Conservation (phyloP, 1,284 basidiomycete genomes). For the Ustilago vetiveriae region DNA sequence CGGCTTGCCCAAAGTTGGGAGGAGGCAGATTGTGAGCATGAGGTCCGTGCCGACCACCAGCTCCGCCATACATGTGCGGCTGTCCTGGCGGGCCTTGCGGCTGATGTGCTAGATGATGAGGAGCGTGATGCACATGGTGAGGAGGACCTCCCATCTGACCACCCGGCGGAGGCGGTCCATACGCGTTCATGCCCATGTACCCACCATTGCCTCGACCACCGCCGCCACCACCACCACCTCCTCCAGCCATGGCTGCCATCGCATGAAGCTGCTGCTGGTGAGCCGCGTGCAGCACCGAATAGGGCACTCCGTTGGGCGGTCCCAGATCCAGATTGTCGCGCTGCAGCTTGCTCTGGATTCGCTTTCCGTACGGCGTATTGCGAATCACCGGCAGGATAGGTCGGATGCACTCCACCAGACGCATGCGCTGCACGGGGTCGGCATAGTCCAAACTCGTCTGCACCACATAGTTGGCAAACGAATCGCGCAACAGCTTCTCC, state of each 20-base stretch:
- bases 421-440: slow-evolving; percentile 63
- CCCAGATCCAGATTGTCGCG: slow-evolving; percentile 60
- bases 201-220: slow-evolving; percentile 7
- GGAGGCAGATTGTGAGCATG: slow-evolving; percentile 17
- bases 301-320: slow-evolving; percentile 49
- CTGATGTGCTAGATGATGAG: neutral
- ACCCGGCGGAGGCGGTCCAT: slow-evolving; percentile 12
- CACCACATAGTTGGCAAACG: slow-evolving; percentile 67
- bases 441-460: slow-evolving; percentile 67
- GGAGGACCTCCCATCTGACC: slow-evolving; percentile 3
- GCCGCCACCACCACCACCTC: slow-evolving; percentile 5
- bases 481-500: slow-evolving; percentile 89
- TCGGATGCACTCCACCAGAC: slow-evolving; percentile 65
- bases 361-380: slow-evolving; percentile 67
- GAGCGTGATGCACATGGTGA: slow-evolving; percentile 7
- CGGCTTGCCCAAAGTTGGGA: slow-evolving; percentile 21
- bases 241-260: slow-evolving; percentile 44
- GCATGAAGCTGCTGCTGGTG: slow-evolving; percentile 55
- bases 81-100: too few relatives aligned
- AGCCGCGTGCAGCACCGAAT: slow-evolving; percentile 54
- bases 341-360: slow-evolving; percentile 67
- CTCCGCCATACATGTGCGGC: slow-evolving; percentile 17
- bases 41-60: slow-evolving; percentile 4
- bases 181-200: slow-evolving; percentile 27
- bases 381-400: slow-evolving; percentile 66